Conservation (phyloP, 2,329 filamentous ascomycete species). For the Madurella fahalii region DNA sequence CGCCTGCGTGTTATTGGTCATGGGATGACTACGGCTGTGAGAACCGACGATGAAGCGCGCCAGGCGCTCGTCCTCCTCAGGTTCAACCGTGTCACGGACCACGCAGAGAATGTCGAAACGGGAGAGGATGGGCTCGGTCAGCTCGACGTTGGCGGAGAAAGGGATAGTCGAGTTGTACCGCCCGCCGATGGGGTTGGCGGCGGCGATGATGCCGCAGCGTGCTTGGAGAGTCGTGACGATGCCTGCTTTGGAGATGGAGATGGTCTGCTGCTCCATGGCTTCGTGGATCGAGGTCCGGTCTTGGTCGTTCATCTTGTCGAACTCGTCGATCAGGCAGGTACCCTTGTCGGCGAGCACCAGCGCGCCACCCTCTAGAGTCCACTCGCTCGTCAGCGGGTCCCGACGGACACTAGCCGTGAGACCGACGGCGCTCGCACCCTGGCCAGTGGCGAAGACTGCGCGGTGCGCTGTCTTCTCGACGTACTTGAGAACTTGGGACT, state of each 20-base stretch:
- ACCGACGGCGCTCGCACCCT: constrained; percentile 96
- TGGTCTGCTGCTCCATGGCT: constrained; percentile 99
- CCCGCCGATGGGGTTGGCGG: constrained; percentile 92
- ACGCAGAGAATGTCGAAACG: constrained; percentile 98
- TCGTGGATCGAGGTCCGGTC: constrained; percentile 98
- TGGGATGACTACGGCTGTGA: constrained; percentile 79
- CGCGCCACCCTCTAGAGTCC: constrained; percentile 94
- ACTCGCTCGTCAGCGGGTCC: constrained; percentile 92
- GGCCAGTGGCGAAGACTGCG: constrained; percentile 94
- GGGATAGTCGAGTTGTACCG: constrained; percentile 96
- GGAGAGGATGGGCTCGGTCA: constrained; percentile 94
- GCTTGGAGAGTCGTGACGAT: constrained; percentile 97
- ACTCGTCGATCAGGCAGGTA: constrained; percentile 95
- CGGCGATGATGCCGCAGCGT: constrained; percentile 91
- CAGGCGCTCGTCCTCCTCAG: constrained; percentile 84
- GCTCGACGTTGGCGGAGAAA: constrained; percentile 92
- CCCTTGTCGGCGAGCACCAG: constrained; percentile 92
- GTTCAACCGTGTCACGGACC: constrained; percentile 91
- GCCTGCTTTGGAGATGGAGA: constrained; percentile 97
- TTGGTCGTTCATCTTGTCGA: constrained; percentile 99
- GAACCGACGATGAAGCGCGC: constrained; percentile 94
- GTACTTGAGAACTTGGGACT: constrained; percentile 96
- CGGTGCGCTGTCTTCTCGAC: constrained; percentile 96
- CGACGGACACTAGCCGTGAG: constrained; percentile 93
- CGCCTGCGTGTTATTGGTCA: constrained; percentile 43